Evolutionary conservation across 202 grass and related monocot genomes (phyloP), one percentile per base, ranked within the genome.

Genomic region (Schoenoplectus triqueter): DNA sequence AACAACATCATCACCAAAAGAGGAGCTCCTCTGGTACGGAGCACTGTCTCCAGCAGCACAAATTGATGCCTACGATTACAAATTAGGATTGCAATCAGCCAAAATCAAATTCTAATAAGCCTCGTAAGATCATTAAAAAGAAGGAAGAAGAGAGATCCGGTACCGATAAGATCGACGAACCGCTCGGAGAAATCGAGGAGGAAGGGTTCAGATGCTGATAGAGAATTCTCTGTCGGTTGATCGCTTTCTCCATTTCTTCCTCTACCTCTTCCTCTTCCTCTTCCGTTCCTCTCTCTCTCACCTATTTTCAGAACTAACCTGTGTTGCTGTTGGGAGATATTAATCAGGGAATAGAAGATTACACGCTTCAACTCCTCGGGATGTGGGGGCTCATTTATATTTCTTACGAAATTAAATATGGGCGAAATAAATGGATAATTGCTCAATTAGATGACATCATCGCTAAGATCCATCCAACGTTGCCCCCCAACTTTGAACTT

Each of bases 1-100:
- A 51, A 99, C 93, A 84, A 99, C 96, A 80, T 99, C 96, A 40
- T 95, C 96, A 19, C 84, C 91, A 70, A 90, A 99, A 62, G 85
- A 84, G 73, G 93, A 87, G 80, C 70, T 87, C 87, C 93, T 85
- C 86, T 95, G 91, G 84, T 99, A 99, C 0, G 93, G 88, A 64
- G 96, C 91, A 80, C 96, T 94, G 86, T 99, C 96, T 63, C 96
- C 93, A 10, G 93, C 96, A 51, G 96, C 91, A 86, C 96, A 95
- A 66, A 77, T 69, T 7, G 96, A 99, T 64, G 93, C 90, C 96
- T 99, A 72, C 47, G 57, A 8, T 31, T 20, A 7, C 66, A 15
- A 1, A 59, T 31, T 31, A 31, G 31, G 31, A 59, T 14, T 13
- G 54, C 19, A 71, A 81, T 41, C 31, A 89, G 40, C 2, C n/a